A percentile compares a stretch with the other conserved stretches of the same genome.
phyloP scores from a whole-genome alignment of 768 basidiomycete genomes.

The Macrocybe gigantea region DNA sequence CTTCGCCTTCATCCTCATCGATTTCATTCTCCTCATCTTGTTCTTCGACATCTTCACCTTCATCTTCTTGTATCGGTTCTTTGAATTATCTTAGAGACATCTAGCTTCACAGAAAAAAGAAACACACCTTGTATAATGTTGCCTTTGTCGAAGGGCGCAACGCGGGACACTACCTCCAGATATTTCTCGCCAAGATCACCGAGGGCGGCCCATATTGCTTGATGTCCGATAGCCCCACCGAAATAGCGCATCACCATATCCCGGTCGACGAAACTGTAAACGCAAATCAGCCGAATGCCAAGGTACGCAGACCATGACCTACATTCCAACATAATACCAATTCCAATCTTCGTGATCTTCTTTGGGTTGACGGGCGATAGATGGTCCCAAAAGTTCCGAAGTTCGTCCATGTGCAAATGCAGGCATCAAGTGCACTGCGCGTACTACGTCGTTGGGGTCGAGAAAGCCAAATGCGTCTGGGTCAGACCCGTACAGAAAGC shows the following conservation, averaged over 20 bases:
- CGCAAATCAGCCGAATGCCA: neutral
- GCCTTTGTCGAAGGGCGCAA: too few species aligned
- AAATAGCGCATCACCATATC: constrained; percentile 20
- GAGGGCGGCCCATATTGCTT: neutral
- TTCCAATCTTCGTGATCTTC: constrained; percentile 19
- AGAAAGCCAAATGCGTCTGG: constrained; percentile 32
- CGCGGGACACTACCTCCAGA: neutral
- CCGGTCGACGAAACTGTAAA: constrained; percentile 17
- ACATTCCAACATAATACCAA: constrained; percentile 28
- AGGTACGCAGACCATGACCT: constrained; percentile 1
- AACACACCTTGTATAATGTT: too few species aligned
- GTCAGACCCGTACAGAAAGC: constrained; percentile 18
- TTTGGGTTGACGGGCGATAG: constrained; percentile 7
- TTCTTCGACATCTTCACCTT: neutral
- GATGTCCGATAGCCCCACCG: constrained; percentile 16
- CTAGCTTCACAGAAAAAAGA: neutral
- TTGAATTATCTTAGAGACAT: neutral
- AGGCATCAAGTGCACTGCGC: constrained; percentile 30
- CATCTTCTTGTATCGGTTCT: neutral
- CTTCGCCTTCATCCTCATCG: neutral
- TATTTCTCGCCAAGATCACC: neutral
- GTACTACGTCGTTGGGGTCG: constrained; percentile 28
- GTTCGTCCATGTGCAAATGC: constrained; percentile 17
- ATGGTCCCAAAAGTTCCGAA: constrained; percentile 4
- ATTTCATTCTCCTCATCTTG: neutral